Conservation (phyloP, 805 yeast species). For the Candida stauntonica region DNA sequence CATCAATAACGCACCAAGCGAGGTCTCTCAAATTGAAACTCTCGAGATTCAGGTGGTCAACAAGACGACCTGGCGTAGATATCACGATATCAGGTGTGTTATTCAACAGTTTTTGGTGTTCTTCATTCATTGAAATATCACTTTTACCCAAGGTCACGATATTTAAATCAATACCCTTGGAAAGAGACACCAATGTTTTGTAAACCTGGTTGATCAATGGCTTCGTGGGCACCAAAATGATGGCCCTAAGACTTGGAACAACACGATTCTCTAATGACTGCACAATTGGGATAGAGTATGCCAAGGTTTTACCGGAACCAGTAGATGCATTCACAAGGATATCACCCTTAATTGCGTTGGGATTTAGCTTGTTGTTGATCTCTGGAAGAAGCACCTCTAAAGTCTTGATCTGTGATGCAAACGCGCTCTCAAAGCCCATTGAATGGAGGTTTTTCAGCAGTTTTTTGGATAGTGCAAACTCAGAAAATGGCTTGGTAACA, state of each 20-base stretch:
- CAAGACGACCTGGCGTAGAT: slow-evolving; percentile 76
- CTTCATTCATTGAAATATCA: slow-evolving; percentile 52
- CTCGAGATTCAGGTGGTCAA: slow-evolving; percentile 55
- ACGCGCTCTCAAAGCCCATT: slow-evolving; percentile 51
- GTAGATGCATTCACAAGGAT: slow-evolving; percentile 89
- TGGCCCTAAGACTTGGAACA: slow-evolving; percentile 70
- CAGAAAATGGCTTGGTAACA: slow-evolving; percentile 41
- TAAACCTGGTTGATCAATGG: slow-evolving; percentile 83
- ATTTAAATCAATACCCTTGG: slow-evolving; percentile 64
- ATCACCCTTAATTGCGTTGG: slow-evolving; percentile 49
- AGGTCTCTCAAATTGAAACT: slow-evolving; percentile 47
- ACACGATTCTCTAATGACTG: slow-evolving; percentile 58
- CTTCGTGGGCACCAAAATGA: slow-evolving; percentile 84
- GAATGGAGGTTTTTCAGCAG: slow-evolving; percentile 44
- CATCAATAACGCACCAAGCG: slow-evolving; percentile 68
- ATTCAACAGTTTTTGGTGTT: slow-evolving; percentile 43
- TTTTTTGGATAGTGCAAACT: slow-evolving; percentile 39
- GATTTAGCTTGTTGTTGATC: slow-evolving; percentile 29
- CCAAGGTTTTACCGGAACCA: slow-evolving; percentile 93
- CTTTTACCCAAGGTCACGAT: slow-evolving; percentile 56
- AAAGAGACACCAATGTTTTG: slow-evolving; percentile 51
- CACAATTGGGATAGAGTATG: slow-evolving; percentile 80
- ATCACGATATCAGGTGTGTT: slow-evolving; percentile 63
- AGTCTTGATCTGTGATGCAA: slow-evolving; percentile 72
- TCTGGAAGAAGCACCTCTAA: slow-evolving; percentile 49